phyloP scores from a whole-genome alignment of 1,284 basidiomycete genomes.

The Agroathelia rolfsii region DNA sequence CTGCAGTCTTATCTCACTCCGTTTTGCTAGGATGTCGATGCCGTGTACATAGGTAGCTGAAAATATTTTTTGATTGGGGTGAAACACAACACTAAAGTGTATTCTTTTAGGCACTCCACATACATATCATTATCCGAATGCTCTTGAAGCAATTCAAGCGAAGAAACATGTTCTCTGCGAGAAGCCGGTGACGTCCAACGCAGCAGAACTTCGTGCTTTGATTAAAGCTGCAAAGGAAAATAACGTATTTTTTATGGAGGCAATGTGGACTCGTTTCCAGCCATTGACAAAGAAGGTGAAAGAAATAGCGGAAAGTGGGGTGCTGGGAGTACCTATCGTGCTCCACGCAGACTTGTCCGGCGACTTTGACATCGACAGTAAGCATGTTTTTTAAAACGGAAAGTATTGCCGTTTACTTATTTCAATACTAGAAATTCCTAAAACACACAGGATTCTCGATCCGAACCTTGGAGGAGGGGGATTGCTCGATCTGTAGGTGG shows the following conservation, averaged over 20 bases:
- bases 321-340: conserved; percentile 52
- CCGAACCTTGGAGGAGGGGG: conserved; percentile 79
- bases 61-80: no score
- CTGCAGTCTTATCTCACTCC: conserved; percentile 9
- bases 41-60: conserved; percentile 71
- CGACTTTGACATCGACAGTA: conserved; percentile 65
- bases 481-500: conserved; percentile 67
- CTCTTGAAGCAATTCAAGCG: conserved; percentile 66
- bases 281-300: conserved; percentile 61
- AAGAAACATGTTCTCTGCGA: conserved; percentile 85
- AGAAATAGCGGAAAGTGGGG: conserved; percentile 49
- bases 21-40: conserved; percentile 76
- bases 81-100: conserved; percentile 7
- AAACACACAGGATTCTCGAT: conserved; percentile 70
- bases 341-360: conserved; percentile 67
- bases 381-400: no score
- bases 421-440: conserved; percentile 46
- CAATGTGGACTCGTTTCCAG: conserved; percentile 74
- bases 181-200: conserved; percentile 66
- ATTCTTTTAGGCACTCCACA: conserved; percentile 66
- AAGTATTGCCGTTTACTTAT: conserved; percentile 1
- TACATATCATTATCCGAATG: conserved; percentile 74
- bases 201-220: conserved; percentile 57
- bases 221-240: conserved; percentile 65
- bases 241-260: conserved; percentile 85